Evolutionary conservation across 768 basidiomycete genomes (phyloP), one percentile per base, ranked within the genome.

Genomic region (Phallus indusiatus): DNA sequence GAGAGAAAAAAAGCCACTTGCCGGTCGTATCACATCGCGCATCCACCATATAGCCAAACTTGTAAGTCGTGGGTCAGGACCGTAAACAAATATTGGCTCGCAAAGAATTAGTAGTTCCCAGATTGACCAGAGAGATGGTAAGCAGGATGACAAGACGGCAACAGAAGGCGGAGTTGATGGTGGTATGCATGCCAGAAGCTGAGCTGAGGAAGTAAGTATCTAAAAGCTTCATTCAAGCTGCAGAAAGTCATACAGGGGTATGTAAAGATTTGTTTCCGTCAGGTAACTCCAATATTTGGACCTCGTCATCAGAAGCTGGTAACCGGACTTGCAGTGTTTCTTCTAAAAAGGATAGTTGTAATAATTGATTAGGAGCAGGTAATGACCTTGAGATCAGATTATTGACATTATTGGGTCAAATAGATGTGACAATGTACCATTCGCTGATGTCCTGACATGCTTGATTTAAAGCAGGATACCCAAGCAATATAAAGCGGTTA

Each of bases 71-170:
- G 94, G 92, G 0, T 85, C 85, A 1, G 82, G 70, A 2, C 88
- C 88, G 64, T 87, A 94, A 28, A 98, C 76, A 18, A 98, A 72
- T 7, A 99, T 78, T 0, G 95, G 92, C 67, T 99, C 94, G 62
- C 87, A 90, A 10, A 97, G 77, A 0, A 97, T 78, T 0, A 97
- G 74, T 56, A 94, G 94, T 71, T 99, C 95, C 95, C 95, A 99
- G 55, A 79, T 63, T 21, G 74, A 70, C 71, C 76, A 73, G 5
- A 77, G 55, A n/a, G 73, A 70, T 7, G 73, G 67, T 5, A 77
- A 66, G 37, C 34, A 21, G 60, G 51, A 22, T 36, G 53, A 58
- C 54, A 36, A 79, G 0, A 84, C 81, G 65, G 86, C 85, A 61
- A 88, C 84, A 7, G 83, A 74, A 10, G 75, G 68, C 55, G 86